Evolutionary conservation across 805 yeast species (phyloP), one percentile per base, ranked within the genome.

Genomic region (Metschnikowia dekortorum): DNA sequence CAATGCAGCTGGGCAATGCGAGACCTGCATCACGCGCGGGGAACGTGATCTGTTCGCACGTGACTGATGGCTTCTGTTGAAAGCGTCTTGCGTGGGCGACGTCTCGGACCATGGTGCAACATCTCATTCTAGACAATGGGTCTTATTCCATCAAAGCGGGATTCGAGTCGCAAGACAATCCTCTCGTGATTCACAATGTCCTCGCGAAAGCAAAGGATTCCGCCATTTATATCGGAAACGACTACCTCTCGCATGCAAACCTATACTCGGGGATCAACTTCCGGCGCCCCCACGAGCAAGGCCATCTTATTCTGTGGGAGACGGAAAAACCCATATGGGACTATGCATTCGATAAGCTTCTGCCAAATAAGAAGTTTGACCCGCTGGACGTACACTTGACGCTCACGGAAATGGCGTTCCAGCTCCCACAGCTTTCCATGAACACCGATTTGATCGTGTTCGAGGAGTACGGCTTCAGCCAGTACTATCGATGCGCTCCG

Each of bases 231-330:
- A 72, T 91, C 9, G 96, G 96, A 4, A 71, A 71, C 53, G 86
- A 88, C 52, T 85, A 84, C 54, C 60, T 84, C 9, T 67, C 77
- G 14, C 72, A 75, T 13, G 81, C 92, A 43, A 80, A 78, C 52
- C 94, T 90, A 61, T 83, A 82, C 35, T 82, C 95, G 0, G 88
- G 90, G 0, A 75, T 91, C 6, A 76, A 78, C 18, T 80, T 85
- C 66, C 79, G 85, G 53, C 73, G 98, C 49, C 97, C 99, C 0
- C 82, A 82, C 50, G 97, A 90, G 55, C 83, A 85, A 57, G 97
- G 97, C 46, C 95, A 91, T 57, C 70, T 94, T 46, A 82, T 84
- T 0, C 88, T 92, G 36, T 94, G 98, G 99, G 96, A 89, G 55
- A 70, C 87, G 2, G 90, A 94, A 63, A 86, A 85, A 60, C 84